Percentiles rank a stretch among this genome's conserved stretches.
These are phyloP conservation scores for Tetrahymena thermophila DNA, from an alignment of 73 alveolate genomes.

Conservation along the genomic window DNA sequence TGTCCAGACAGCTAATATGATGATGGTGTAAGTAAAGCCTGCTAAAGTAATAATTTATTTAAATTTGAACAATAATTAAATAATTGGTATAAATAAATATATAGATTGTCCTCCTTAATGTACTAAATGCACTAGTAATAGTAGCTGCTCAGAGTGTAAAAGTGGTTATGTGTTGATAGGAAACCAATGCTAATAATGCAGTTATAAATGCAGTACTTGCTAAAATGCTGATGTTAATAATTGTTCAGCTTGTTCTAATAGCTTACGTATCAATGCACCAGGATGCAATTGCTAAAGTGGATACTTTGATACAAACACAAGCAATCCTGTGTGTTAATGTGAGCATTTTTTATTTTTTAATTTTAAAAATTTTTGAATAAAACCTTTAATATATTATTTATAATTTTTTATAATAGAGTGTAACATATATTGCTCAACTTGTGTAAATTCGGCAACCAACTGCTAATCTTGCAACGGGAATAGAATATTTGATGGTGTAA, in stretches of 20 bases:
- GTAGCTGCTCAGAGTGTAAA: neutral
- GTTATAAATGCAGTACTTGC: neutral
- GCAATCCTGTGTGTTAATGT: neutral
- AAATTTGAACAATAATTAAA: neutral
- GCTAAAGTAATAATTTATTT: neutral
- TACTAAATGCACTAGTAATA: neutral
- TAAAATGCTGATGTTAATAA: neutral
- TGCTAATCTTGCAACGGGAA: neutral
- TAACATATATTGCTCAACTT: neutral
- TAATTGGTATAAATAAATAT: neutral
- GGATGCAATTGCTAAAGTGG: neutral
- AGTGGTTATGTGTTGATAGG: neutral
- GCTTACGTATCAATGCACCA: neutral
- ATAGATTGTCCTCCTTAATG: neutral
- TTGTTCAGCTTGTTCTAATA: neutral
- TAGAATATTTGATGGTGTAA: neutral
- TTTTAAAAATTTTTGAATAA: neutral
- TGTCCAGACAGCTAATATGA: neutral
- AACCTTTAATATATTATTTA: no score
- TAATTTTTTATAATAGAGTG: neutral
- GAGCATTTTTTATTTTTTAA: neutral
- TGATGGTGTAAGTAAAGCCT: neutral
- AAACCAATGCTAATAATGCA: neutral
- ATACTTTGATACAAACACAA: neutral
- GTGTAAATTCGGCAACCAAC: neutral